Conservation (phyloP, 495 filamentous ascomycete genomes). For the Cercophora scortea region DNA sequence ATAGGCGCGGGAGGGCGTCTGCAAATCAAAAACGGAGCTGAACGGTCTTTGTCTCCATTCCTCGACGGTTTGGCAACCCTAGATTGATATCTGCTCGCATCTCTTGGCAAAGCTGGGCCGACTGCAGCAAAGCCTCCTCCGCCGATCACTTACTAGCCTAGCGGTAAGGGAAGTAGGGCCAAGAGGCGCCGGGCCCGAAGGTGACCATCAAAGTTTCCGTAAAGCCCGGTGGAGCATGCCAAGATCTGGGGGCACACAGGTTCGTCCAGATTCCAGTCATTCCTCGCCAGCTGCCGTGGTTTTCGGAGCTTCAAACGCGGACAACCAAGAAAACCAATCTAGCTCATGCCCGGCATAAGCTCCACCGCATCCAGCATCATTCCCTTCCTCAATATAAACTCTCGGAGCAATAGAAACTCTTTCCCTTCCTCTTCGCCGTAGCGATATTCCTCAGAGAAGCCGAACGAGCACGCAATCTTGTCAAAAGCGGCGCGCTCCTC, state of each 20-base stretch:
- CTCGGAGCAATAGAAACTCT: slow-evolving; percentile 77
- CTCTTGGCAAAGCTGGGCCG: slow-evolving; percentile 18
- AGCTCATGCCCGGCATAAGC: slow-evolving; percentile 86
- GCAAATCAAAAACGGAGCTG: slow-evolving; percentile 18
- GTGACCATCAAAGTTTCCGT: slow-evolving; percentile 16
- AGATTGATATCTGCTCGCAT: slow-evolving; percentile 20
- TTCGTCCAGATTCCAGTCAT: slow-evolving; percentile 3
- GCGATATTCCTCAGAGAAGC: slow-evolving; percentile 71
- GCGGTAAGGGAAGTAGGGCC: slow-evolving; percentile 13
- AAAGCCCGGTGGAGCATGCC: slow-evolving; percentile 5
- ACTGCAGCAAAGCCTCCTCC: slow-evolving; percentile 18
- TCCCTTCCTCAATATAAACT: slow-evolving; percentile 68
- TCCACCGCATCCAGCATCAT: slow-evolving; percentile 86
- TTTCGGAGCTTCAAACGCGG: background rate
- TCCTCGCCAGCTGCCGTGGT: slow-evolving; percentile 20
- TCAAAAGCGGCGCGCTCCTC: slow-evolving; percentile 89
- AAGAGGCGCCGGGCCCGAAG: slow-evolving; percentile 15
- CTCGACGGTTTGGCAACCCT: slow-evolving; percentile 19
- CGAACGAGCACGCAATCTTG: slow-evolving; percentile 78
- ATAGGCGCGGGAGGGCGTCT: slow-evolving; percentile 16
- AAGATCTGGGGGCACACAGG: slow-evolving; percentile 3
- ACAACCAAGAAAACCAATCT: slow-evolving; percentile 1
- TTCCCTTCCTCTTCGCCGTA: slow-evolving; percentile 84
- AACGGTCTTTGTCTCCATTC: slow-evolving; percentile 12
- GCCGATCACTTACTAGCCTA: slow-evolving; percentile 15